A percentile compares a stretch with the other conserved stretches of the same genome.
phyloP scores from a whole-genome alignment of 306 rosid species.

The Prunus dulcis region DNA sequence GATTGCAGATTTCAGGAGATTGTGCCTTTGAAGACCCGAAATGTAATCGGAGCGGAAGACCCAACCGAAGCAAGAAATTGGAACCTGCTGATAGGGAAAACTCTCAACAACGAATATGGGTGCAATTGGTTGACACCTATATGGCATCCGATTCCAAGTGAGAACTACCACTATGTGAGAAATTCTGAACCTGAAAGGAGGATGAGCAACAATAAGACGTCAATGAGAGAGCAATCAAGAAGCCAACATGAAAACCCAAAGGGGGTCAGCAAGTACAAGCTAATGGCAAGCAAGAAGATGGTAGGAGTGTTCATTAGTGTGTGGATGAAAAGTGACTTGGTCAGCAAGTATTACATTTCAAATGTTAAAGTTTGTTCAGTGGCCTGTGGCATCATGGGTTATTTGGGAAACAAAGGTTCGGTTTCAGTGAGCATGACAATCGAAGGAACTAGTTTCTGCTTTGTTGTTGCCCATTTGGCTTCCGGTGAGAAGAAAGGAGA shows the following conservation, averaged over 20 bases:
- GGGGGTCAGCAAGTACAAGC: constrained; percentile 41
- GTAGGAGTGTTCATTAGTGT: constrained; percentile 89
- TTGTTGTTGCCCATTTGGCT: constrained; percentile 78
- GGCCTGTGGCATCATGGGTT: constrained; percentile 99
- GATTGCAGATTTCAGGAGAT: constrained; percentile 80
- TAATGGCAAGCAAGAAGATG: constrained; percentile 88
- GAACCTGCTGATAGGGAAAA: constrained; percentile 70
- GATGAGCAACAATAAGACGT: constrained; percentile 12
- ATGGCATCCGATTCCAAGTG: constrained; percentile 36
- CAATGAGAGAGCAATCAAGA: constrained; percentile 20
- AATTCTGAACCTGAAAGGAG: constrained; percentile 18
- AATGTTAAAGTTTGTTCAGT: constrained; percentile 78
- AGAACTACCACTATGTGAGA: constrained; percentile 18
- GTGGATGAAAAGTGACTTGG: constrained; percentile 65
- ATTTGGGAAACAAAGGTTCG: constrained; percentile 86
- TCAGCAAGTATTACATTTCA: constrained; percentile 52
- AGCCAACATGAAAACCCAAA: constrained; percentile 7
- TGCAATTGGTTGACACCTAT: constrained; percentile 56
- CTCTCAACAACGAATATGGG: constrained; percentile 52
- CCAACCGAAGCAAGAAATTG: constrained; percentile 68
- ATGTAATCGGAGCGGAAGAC: constrained; percentile 84
- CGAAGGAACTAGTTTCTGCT: constrained; percentile 95
- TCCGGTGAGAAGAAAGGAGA: constrained; percentile 92
- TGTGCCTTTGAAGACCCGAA: constrained; percentile 75
- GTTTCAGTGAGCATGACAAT: constrained; percentile 82